These are phyloP conservation scores for Chaetoceros tenuissimus DNA, from an alignment of 108 stramenopile species.

Conservation along the genomic window DNA sequence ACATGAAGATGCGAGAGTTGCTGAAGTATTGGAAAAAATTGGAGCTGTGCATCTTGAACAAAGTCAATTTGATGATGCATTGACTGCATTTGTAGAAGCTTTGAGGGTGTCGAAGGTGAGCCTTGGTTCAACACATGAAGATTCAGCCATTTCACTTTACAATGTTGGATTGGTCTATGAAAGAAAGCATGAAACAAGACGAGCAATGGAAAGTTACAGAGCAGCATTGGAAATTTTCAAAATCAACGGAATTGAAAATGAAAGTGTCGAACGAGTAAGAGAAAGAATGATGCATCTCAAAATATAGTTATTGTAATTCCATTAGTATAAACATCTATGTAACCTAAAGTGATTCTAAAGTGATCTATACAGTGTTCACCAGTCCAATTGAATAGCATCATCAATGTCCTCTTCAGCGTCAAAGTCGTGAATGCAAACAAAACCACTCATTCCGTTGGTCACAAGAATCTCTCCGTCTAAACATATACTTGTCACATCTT, in stretches of 20 bases:
- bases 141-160: conserved; percentile 18
- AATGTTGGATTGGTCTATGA: conserved; percentile 36
- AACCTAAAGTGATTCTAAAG: too few species aligned
- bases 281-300: background rate
- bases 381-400: conserved; percentile 31
- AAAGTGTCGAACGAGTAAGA: background rate
- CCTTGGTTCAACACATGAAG: conserved; percentile 21
- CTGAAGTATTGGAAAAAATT: conserved; percentile 27
- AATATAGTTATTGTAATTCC: too few species aligned
- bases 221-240: conserved; percentile 15
- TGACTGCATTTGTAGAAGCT: conserved; percentile 17
- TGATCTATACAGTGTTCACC: conserved; percentile 10
- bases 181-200: conserved; percentile 10
- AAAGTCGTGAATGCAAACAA: conserved; percentile 72
- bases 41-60: conserved; percentile 21
- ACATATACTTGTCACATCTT: conserved; percentile 40
- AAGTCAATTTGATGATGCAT: conserved; percentile 10
- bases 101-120: conserved; percentile 9
- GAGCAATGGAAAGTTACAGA: conserved; percentile 17
- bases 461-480: conserved; percentile 38
- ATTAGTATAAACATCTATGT: too few species aligned
- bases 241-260: background rate
- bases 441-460: conserved; percentile 53
- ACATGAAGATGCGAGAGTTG: conserved; percentile 3
- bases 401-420: conserved; percentile 18